A percentile compares a stretch with the other conserved stretches of the same genome.
Conservation (phyloP, 1,284 basidiomycete species). For the Puccinia horiana region DNA sequence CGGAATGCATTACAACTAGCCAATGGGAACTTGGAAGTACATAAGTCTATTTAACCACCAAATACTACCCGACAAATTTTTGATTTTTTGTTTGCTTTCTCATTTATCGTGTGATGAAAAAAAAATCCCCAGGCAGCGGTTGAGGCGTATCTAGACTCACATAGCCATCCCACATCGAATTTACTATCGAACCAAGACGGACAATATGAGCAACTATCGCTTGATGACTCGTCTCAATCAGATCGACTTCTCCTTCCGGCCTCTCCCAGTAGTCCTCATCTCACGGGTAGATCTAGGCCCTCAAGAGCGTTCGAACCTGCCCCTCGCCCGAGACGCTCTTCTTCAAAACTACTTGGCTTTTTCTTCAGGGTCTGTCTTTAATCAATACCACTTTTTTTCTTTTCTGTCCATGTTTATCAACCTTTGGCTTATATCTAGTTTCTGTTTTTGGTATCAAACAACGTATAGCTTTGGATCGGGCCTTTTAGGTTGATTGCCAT, state of each 20-base stretch:
- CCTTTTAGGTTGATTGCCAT: conserved; percentile 30
- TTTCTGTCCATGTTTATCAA: background rate
- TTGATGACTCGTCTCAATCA: conserved; percentile 23
- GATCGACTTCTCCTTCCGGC: background rate
- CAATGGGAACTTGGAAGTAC: conserved; percentile 44
- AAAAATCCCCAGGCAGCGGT: conserved; percentile 25
- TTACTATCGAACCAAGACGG: background rate
- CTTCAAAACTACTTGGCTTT: conserved; percentile 20
- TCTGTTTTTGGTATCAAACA: background rate
- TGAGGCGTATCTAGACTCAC: conserved; percentile 24
- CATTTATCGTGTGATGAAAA: background rate
- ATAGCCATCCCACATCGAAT: background rate
- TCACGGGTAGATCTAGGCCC: background rate
- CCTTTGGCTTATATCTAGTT: background rate
- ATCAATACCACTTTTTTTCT: background rate
- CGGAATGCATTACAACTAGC: background rate
- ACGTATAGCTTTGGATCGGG: conserved; percentile 25
- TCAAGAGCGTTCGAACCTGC: background rate
- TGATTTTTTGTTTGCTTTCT: background rate
- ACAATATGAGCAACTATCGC: conserved; percentile 11
- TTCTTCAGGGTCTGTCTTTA: conserved; percentile 24
- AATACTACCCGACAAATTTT: background rate
- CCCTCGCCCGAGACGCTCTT: background rate
- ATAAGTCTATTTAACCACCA: background rate
- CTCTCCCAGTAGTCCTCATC: background rate